These are phyloP conservation scores for Taphrina confusa DNA, from an alignment of 1,139 yeast genomes.

Conservation along the genomic window DNA sequence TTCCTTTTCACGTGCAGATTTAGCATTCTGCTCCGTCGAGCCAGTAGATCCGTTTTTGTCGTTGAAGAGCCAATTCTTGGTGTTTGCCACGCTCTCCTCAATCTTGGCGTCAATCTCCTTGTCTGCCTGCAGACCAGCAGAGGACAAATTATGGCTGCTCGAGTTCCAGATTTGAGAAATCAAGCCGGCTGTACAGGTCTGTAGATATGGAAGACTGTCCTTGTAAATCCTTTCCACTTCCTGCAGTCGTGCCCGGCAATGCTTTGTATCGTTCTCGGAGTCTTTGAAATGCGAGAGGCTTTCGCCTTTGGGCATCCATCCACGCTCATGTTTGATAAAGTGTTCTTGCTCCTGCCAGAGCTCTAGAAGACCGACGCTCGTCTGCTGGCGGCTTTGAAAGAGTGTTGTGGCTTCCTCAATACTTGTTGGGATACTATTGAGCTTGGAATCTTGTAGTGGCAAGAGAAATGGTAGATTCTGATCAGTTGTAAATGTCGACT, in stretches of 20 bases:
- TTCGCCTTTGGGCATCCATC: constrained; percentile 49
- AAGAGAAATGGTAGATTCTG: constrained; percentile 77
- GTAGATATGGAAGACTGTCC: constrained; percentile 24
- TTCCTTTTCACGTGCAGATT: constrained; percentile 40
- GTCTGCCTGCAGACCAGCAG: constrained; percentile 15
- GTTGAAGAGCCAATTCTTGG: constrained; percentile 17
- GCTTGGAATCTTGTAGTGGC: constrained; percentile 53
- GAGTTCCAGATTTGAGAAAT: constrained; percentile 17
- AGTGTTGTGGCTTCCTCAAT: constrained; percentile 75
- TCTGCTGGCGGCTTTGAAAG: constrained; percentile 61
- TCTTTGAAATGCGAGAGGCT: neutral
- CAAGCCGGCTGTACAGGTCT: constrained; percentile 23
- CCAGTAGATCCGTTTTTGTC: neutral
- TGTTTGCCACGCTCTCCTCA: constrained; percentile 19
- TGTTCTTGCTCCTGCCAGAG: constrained; percentile 68
- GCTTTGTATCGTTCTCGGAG: neutral
- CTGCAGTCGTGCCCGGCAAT: neutral
- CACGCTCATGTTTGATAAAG: constrained; percentile 78
- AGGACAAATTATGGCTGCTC: constrained; percentile 10
- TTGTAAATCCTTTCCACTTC: constrained; percentile 21
- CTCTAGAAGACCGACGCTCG: constrained; percentile 66
- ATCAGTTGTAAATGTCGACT: constrained; percentile 70
- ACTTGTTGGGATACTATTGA: constrained; percentile 64
- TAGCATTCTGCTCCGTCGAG: neutral
- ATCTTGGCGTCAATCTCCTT: constrained; percentile 19